Conservation (phyloP, 139 green algal genomes). For the Helicosporidium sp. region DNA sequence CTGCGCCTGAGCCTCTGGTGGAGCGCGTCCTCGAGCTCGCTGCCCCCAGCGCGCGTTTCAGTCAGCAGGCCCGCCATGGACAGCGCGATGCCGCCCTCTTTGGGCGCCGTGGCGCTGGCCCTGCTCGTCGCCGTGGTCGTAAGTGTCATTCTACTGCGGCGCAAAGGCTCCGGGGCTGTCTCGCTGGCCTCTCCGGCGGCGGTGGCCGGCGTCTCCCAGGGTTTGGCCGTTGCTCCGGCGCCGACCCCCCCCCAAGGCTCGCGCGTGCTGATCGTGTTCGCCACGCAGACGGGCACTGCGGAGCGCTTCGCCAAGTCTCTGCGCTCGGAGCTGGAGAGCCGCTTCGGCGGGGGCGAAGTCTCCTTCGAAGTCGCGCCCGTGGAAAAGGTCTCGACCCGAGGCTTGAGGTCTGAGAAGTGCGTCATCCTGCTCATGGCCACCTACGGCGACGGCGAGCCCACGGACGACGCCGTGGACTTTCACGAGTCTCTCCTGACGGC, state of each 20-base stretch:
- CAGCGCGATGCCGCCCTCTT: too few relatives aligned
- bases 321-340: slow-evolving; percentile 17
- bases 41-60: too few relatives aligned
- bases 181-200: too few relatives aligned
- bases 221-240: slow-evolving; percentile 2
- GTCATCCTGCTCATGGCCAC: slow-evolving; percentile 76
- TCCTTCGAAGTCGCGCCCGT: slow-evolving; percentile 38
- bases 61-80: too few relatives aligned
- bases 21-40: too few relatives aligned
- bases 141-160: too few relatives aligned
- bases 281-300: slow-evolving; percentile 71
- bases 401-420: slow-evolving; percentile 48
- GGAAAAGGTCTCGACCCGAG: slow-evolving; percentile 6
- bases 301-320: slow-evolving; percentile 77
- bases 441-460: slow-evolving; percentile 93
- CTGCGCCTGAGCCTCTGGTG: too few relatives aligned
- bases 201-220: too few relatives aligned
- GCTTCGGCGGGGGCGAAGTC: slow-evolving; percentile 31
- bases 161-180: too few relatives aligned
- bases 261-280: slow-evolving; percentile 29
- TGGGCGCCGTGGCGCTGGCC: neutral
- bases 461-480: slow-evolving; percentile 71
- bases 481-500: slow-evolving; percentile 54
- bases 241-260: neutral
- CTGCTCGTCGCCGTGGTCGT: neutral